Conservation (phyloP, 495 filamentous ascomycete species). For the Penicillium flavigenum region DNA sequence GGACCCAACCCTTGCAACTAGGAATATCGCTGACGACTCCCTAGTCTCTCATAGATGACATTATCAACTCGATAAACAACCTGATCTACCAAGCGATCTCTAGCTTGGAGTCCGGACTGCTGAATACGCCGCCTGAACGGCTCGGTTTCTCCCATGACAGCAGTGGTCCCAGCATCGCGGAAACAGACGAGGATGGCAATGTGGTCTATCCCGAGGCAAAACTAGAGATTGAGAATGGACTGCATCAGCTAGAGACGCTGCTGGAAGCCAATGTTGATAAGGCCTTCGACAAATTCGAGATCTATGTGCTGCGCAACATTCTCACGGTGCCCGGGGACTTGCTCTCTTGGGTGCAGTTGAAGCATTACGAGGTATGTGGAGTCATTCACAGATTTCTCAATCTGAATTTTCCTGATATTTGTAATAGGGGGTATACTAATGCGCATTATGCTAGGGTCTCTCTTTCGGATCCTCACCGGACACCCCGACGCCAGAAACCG, state of each 20-base stretch:
- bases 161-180: conserved; percentile 48
- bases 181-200: conserved; percentile 55
- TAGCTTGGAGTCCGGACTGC: conserved; percentile 75
- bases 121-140: conserved; percentile 63
- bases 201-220: conserved; percentile 58
- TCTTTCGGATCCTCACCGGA: conserved; percentile 35
- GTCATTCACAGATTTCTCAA: too few relatives aligned
- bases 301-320: conserved; percentile 86
- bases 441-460: conserved; percentile 31
- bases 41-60: conserved; percentile 90
- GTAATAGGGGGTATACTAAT: conserved; percentile 17
- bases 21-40: conserved; percentile 24
- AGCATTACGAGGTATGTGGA: conserved; percentile 75
- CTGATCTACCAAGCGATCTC: conserved; percentile 82
- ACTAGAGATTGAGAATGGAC: conserved; percentile 82
- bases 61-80: conserved; percentile 93
- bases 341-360: conserved; percentile 72
- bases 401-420: neutral
- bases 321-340: conserved; percentile 73
- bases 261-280: conserved; percentile 76
- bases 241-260: conserved; percentile 93
- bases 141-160: conserved; percentile 67
- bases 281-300: conserved; percentile 77
- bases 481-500: conserved; percentile 59
- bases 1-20: conserved; percentile 18